phyloP scores from a whole-genome alignment of 1,284 basidiomycete species.

The Austroboletus novae-zelandiae region DNA sequence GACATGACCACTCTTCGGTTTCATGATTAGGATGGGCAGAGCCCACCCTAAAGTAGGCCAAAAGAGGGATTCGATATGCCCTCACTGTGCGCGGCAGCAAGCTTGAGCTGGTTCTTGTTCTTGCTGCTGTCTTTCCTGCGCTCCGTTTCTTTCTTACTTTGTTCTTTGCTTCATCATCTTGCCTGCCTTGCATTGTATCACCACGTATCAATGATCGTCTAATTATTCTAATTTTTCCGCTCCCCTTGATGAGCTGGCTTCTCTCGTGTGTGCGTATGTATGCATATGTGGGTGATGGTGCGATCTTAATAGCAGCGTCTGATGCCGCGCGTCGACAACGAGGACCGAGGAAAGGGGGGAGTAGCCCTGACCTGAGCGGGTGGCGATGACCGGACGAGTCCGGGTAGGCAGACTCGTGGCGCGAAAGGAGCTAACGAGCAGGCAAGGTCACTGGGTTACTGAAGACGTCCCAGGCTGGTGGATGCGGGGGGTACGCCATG shows the following conservation, averaged over 20 bases:
- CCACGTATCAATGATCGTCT: background rate
- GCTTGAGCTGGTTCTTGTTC: conserved; percentile 3
- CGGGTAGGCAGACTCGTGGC: background rate
- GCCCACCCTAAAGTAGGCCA: conserved; percentile 22
- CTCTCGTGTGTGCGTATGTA: background rate
- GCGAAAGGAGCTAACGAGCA: background rate
- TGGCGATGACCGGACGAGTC: background rate
- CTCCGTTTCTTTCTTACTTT: background rate
- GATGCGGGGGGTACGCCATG: background rate
- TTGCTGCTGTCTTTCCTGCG: background rate
- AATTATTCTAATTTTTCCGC: background rate
- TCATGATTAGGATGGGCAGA: conserved; percentile 18
- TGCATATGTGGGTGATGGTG: background rate
- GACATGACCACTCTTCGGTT: conserved; percentile 1
- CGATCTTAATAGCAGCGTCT: background rate
- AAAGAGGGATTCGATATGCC: conserved; percentile 18
- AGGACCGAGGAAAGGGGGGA: background rate
- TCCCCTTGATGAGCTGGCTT: background rate
- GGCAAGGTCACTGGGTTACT: background rate
- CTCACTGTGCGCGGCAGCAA: conserved; percentile 21
- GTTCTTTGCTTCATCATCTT: background rate
- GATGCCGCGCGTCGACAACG: background rate
- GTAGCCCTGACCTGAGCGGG: background rate
- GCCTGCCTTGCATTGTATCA: background rate
- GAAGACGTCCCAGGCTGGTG: background rate